Percentiles rank a stretch among this genome's conserved stretches.
Evolutionary conservation across 2,329 filamentous ascomycete genomes (phyloP).

Genomic region (Pseudogymnoascus sp.): DNA sequence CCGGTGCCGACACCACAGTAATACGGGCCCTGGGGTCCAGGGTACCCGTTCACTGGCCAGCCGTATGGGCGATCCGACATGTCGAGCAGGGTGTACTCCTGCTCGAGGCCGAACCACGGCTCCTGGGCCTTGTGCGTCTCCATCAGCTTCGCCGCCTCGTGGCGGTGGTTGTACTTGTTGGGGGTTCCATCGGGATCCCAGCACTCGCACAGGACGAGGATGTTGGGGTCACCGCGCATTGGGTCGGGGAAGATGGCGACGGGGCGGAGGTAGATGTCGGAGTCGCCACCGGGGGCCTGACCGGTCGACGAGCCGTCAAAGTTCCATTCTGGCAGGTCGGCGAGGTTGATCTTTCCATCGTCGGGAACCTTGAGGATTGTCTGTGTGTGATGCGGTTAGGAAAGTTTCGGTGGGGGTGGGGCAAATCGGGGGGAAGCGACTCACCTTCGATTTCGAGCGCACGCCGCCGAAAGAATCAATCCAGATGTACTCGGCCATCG

Average conservation of each 20-base stretch:
- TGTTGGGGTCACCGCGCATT: slow-evolving; percentile 83
- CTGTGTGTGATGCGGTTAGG: slow-evolving; percentile 33
- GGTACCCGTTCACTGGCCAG: slow-evolving; percentile 76
- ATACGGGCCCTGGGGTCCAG: slow-evolving; percentile 80
- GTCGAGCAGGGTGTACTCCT: slow-evolving; percentile 94
- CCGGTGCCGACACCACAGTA: slow-evolving; percentile 97
- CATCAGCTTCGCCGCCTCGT: slow-evolving; percentile 87
- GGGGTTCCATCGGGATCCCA: slow-evolving; percentile 90
- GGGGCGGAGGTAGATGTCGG: slow-evolving; percentile 92
- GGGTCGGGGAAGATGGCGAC: slow-evolving; percentile 85
- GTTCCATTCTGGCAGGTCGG: slow-evolving; percentile 72
- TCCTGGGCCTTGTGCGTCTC: slow-evolving; percentile 72
- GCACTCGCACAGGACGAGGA: slow-evolving; percentile 89
- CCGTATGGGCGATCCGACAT: slow-evolving; percentile 82
- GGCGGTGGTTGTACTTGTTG: slow-evolving; percentile 98
- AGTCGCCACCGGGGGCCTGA: slow-evolving; percentile 92
- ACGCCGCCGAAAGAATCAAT: slow-evolving; percentile 76
- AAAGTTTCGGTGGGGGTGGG: not conserved
- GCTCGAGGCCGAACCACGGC: slow-evolving; percentile 97
- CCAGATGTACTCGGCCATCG: slow-evolving; percentile 98
- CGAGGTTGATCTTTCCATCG: slow-evolving; percentile 36
- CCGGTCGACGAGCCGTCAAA: slow-evolving; percentile 85
- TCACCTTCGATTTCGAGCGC: slow-evolving; percentile 93
- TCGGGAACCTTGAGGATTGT: slow-evolving; percentile 54
- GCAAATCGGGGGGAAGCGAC: slow-evolving; percentile 9